Evolutionary conservation across 1,284 basidiomycete genomes (phyloP).

Genomic region (Irpex sp.): DNA sequence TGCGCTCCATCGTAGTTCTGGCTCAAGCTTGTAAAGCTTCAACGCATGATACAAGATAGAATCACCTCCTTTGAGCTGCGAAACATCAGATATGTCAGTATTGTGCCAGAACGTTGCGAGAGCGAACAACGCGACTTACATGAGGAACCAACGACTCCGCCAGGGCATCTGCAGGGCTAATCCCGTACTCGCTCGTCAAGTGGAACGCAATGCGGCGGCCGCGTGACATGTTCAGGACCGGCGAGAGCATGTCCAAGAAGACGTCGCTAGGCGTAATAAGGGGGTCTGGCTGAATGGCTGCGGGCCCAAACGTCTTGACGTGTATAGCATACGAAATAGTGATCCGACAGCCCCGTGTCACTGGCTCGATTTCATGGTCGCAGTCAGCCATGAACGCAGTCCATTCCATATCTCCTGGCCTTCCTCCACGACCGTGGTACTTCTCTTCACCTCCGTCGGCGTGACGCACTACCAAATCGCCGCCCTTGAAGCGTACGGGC

Average conservation of each 20-base stretch:
- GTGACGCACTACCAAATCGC: conserved; percentile 56
- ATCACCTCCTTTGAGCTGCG: conserved; percentile 72
- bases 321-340: conserved; percentile 70
- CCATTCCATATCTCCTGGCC: conserved; percentile 70
- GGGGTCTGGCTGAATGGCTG: conserved; percentile 49
- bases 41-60: conserved; percentile 71
- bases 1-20: conserved; percentile 75
- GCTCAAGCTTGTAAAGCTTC: conserved; percentile 68
- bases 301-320: conserved; percentile 61
- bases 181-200: conserved; percentile 64
- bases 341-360: conserved; percentile 66
- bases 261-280: conserved; percentile 68
- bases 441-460: conserved; percentile 56
- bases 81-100: neutral
- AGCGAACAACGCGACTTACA: conserved; percentile 39
- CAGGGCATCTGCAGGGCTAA: conserved; percentile 66
- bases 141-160: conserved; percentile 68
- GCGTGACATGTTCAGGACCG: conserved; percentile 65
- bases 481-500: conserved; percentile 69
- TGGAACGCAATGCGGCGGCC: conserved; percentile 72
- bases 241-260: conserved; percentile 66
- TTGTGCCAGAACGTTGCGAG: neutral
- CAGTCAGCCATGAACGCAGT: conserved; percentile 69
- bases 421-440: conserved; percentile 59
- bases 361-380: conserved; percentile 67